Evolutionary conservation across 306 rosid genomes (phyloP).

Genomic region (Biancaea sappan): DNA sequence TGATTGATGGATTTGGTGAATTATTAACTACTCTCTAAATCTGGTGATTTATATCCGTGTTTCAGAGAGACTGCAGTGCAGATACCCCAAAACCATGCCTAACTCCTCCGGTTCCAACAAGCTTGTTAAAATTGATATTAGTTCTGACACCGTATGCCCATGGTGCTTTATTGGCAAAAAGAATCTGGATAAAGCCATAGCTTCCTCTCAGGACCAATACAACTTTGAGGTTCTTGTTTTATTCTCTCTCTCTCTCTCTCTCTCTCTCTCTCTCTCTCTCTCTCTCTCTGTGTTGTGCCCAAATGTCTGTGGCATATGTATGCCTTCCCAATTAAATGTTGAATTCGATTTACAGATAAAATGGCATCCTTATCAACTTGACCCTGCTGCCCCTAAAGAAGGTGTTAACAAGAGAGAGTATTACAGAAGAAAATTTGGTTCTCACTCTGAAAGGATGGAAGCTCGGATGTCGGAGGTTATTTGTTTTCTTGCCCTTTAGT

Average conservation of each 20-base stretch:
- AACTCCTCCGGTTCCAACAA: constrained; percentile 37
- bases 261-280: too few relatives aligned
- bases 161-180: constrained; percentile 91
- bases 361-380: constrained; percentile 90
- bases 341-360: constrained; percentile 52
- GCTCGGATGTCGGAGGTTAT: constrained; percentile 83
- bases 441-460: constrained; percentile 56
- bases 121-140: constrained; percentile 64
- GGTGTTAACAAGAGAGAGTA: constrained; percentile 67
- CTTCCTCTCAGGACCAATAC: constrained; percentile 62
- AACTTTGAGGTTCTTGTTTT: constrained; percentile 77
- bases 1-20: background rate
- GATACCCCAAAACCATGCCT: constrained; percentile 60
- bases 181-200: constrained; percentile 81
- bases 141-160: constrained; percentile 87
- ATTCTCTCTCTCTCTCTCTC: too few relatives aligned
- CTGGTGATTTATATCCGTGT: constrained; percentile 1
- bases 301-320: background rate
- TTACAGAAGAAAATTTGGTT: constrained; percentile 65
- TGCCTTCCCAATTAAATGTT: constrained; percentile 7
- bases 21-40: constrained; percentile 18
- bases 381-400: constrained; percentile 82
- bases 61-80: constrained; percentile 44
- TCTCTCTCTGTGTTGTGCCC: too few relatives aligned
- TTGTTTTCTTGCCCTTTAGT: background rate